Evolutionary conservation across 768 basidiomycete genomes (phyloP).

Genomic region (Epithele typhae): DNA sequence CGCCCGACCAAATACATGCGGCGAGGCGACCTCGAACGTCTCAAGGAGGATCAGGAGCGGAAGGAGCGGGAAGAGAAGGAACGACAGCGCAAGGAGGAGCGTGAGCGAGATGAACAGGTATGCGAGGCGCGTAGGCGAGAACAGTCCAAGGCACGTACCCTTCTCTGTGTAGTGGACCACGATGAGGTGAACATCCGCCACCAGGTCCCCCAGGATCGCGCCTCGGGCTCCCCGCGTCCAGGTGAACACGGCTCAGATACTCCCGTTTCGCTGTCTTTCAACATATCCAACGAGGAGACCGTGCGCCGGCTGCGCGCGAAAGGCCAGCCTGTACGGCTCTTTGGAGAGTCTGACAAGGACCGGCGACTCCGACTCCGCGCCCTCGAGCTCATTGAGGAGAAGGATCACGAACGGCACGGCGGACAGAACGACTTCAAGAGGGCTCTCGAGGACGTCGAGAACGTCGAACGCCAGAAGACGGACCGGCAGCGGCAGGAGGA

Average conservation of each 20-base stretch:
- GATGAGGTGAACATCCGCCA: too few relatives aligned
- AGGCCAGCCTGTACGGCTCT: slow-evolving; percentile 91
- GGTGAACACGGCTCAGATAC: too few relatives aligned
- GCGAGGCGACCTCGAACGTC: slow-evolving; percentile 80
- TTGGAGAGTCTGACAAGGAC: slow-evolving; percentile 95
- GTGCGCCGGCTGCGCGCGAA: slow-evolving; percentile 84
- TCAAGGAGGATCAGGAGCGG: slow-evolving; percentile 45
- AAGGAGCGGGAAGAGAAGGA: slow-evolving; percentile 35
- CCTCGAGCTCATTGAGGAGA: slow-evolving; percentile 92
- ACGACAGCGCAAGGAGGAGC: slow-evolving; percentile 21
- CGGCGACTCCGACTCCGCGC: slow-evolving; percentile 85
- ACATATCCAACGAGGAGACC: slow-evolving; percentile 91
- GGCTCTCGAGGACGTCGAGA: slow-evolving; percentile 84
- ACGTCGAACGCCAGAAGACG: slow-evolving; percentile 61
- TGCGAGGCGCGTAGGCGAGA: slow-evolving; percentile 26
- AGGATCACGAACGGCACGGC: slow-evolving; percentile 69
- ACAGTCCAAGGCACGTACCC: too few relatives aligned
- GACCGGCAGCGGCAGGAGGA: slow-evolving; percentile 39
- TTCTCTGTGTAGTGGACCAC: too few relatives aligned
- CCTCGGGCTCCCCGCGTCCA: too few relatives aligned
- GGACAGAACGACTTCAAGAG: slow-evolving; percentile 96
- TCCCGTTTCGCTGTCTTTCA: slow-evolving; percentile 61
- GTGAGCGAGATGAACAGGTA: slow-evolving; percentile 14
- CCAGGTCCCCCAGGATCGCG: too few relatives aligned
- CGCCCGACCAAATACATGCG: slow-evolving; percentile 85